Conservation (phyloP, 805 yeast genomes). For the Kodamaea lidongshanica region DNA sequence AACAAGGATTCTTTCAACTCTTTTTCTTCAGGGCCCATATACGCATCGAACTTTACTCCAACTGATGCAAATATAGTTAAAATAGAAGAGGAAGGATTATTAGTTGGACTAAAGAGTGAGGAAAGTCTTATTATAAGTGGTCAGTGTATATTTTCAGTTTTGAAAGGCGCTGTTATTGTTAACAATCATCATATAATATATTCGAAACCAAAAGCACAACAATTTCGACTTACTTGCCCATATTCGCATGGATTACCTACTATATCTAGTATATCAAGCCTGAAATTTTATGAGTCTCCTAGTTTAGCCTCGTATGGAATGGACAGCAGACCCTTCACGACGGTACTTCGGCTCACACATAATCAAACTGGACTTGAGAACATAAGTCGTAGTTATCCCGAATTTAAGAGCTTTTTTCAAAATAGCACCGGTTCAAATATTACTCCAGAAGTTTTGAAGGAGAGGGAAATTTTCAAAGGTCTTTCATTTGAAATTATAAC, state of each 20-base stretch:
- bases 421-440: constrained; percentile 3
- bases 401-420: constrained; percentile 39
- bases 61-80: background rate
- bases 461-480: constrained; percentile 18
- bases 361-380: constrained; percentile 40
- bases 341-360: constrained; percentile 36
- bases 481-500: constrained; percentile 37
- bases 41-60: constrained; percentile 2
- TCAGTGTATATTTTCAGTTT: constrained; percentile 3
- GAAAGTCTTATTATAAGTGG: constrained; percentile 5
- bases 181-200: constrained; percentile 3
- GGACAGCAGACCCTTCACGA: background rate
- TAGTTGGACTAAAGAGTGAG: constrained; percentile 2
- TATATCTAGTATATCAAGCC: background rate
- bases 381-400: constrained; percentile 38
- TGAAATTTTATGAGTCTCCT: background rate
- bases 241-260: constrained; percentile 6
- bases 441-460: constrained; percentile 1
- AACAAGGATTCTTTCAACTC: background rate
- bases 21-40: too few relatives aligned
- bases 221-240: constrained; percentile 5
- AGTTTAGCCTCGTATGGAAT: background rate
- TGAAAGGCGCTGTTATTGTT: constrained; percentile 4
- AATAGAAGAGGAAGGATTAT: constrained; percentile 1
- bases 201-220: background rate